These are phyloP conservation scores for Candida sp. DNA, from an alignment of 1,139 yeast genomes.

Conservation along the genomic window DNA sequence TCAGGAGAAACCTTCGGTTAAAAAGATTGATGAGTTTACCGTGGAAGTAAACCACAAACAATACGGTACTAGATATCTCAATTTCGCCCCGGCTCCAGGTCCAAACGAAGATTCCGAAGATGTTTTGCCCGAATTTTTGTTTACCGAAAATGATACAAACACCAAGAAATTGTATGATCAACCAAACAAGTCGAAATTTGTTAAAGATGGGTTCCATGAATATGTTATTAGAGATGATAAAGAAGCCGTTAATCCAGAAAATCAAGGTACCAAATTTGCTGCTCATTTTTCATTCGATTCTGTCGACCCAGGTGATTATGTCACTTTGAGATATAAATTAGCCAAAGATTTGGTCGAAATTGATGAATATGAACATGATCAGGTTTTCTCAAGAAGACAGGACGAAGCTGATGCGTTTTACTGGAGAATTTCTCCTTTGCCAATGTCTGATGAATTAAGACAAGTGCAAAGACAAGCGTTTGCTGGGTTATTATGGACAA, in stretches of 20 bases:
- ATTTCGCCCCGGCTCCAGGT: conserved; percentile 92
- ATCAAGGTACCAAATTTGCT: conserved; percentile 55
- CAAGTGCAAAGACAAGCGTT: conserved; percentile 92
- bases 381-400: conserved; percentile 68
- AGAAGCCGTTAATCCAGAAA: conserved; percentile 51
- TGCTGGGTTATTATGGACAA: conserved; percentile 93
- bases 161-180: conserved; percentile 62
- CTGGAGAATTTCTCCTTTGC: conserved; percentile 86
- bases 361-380: conserved; percentile 78
- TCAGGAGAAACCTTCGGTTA: conserved; percentile 46
- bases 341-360: conserved; percentile 48
- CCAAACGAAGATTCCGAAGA: conserved; percentile 54
- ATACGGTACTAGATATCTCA: conserved; percentile 68
- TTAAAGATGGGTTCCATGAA: conserved; percentile 93
- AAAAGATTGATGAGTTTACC: conserved; percentile 39
- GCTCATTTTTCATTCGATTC: conserved; percentile 82
- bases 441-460: conserved; percentile 78
- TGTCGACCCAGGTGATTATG: conserved; percentile 87
- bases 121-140: conserved; percentile 71
- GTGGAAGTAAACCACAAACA: conserved; percentile 66
- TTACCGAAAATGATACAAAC: conserved; percentile 91
- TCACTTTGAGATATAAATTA: conserved; percentile 79
- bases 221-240: conserved; percentile 60
- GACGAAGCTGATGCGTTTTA: conserved; percentile 94
- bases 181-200: conserved; percentile 54